phyloP scores from a whole-genome alignment of 306 rosid genomes.

The Elaeagnus macrophylla region DNA sequence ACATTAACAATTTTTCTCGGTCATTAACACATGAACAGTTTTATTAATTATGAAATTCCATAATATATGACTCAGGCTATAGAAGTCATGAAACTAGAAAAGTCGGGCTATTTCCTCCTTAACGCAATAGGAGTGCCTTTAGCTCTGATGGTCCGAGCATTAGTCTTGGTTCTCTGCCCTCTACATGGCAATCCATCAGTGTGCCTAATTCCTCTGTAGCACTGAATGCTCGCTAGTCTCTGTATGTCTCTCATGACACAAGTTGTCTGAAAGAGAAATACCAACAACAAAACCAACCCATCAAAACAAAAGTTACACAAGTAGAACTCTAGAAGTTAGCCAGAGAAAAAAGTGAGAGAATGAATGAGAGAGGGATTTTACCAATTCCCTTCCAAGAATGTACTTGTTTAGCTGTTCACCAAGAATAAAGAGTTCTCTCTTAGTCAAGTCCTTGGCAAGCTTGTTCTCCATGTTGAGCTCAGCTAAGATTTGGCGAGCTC shows the following conservation, averaged over 20 bases:
- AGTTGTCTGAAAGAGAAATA: not conserved
- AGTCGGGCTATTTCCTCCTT: conserved; percentile 8
- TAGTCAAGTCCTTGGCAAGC: conserved; percentile 54
- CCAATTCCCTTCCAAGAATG: conserved; percentile 60
- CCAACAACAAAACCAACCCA: not conserved
- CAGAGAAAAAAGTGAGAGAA: not conserved
- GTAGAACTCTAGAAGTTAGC: not conserved
- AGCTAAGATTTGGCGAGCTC: conserved; percentile 50
- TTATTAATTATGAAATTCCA: not conserved
- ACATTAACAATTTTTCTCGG: too few relatives aligned
- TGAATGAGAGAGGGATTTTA: conserved; percentile 11
- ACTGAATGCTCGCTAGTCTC: conserved; percentile 13
- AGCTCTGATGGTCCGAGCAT: conserved; percentile 20
- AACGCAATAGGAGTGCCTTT: not conserved
- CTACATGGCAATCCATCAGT: conserved; percentile 21
- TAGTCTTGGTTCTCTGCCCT: conserved; percentile 29
- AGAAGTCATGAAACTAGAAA: not conserved
- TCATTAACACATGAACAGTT: not conserved
- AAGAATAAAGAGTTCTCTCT: conserved; percentile 45
- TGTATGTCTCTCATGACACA: conserved; percentile 13
- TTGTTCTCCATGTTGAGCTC: conserved; percentile 60
- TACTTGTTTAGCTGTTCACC: conserved; percentile 58
- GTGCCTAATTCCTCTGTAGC: conserved; percentile 24
- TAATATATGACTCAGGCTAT: not conserved
- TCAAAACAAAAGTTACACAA: too few relatives aligned